phyloP scores from a whole-genome alignment of 352 stramenopile genomes.

The Phytophthora citricola region DNA sequence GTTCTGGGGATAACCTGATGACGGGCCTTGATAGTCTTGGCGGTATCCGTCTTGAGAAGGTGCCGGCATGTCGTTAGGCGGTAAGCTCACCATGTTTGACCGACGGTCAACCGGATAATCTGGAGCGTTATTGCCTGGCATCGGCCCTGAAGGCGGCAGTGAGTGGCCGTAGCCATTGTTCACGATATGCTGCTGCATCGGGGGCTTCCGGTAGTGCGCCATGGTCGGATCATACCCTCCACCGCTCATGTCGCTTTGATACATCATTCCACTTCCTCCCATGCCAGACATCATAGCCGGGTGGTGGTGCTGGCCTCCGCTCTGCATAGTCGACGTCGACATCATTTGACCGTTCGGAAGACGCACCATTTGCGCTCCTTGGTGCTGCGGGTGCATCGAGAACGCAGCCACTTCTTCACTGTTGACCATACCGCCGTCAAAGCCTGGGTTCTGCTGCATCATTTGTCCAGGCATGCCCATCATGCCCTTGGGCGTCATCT shows the following conservation, averaged over 20 bases:
- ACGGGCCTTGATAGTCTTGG: constrained; percentile 29
- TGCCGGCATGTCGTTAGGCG: constrained; percentile 32
- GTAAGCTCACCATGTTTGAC: constrained; percentile 50
- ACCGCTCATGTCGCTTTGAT: constrained; percentile 50
- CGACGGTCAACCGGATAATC: constrained; percentile 59
- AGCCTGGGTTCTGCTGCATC: constrained; percentile 38
- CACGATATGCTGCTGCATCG: constrained; percentile 44
- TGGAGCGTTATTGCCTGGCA: constrained; percentile 24
- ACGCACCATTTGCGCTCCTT: constrained; percentile 42
- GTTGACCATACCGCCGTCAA: constrained; percentile 65
- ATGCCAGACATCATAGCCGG: constrained; percentile 29
- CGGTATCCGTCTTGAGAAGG: constrained; percentile 38
- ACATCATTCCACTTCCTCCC: constrained; percentile 45
- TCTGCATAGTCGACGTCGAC: constrained; percentile 31
- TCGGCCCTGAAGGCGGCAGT: constrained; percentile 36
- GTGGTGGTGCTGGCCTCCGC: constrained; percentile 28
- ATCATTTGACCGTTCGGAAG: constrained; percentile 45
- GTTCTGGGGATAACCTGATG: constrained; percentile 32
- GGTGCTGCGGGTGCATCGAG: constrained; percentile 52
- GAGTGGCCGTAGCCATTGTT: constrained; percentile 52
- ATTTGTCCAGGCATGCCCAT: constrained; percentile 38
- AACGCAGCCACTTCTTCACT: constrained; percentile 71
- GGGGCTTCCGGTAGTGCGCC: constrained; percentile 55
- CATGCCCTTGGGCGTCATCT: constrained; percentile 40
- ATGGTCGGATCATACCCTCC: constrained; percentile 60